These are phyloP conservation scores for Pinguiococcus pyrenoidosus DNA, from an alignment of 108 stramenopile species.

Conservation along the genomic window DNA sequence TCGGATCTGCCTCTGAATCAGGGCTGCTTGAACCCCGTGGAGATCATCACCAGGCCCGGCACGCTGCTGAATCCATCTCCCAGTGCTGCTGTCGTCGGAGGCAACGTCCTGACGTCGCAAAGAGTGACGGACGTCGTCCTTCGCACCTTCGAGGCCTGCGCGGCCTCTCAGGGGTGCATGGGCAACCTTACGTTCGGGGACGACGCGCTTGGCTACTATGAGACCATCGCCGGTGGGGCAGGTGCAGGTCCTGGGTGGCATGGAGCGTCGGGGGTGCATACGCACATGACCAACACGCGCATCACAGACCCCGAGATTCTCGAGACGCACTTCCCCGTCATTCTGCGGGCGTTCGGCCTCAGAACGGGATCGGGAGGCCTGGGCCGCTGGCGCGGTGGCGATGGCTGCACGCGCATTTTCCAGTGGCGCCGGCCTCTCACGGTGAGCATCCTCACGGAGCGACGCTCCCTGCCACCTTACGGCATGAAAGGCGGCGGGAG, in stretches of 20 bases:
- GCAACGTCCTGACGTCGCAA: conserved; percentile 95
- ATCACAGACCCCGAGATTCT: conserved; percentile 97
- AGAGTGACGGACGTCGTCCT: conserved; percentile 94
- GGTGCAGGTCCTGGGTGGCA: conserved; percentile 94
- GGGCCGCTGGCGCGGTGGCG: conserved; percentile 74
- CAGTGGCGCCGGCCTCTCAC: conserved; percentile 78
- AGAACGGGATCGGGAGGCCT: conserved; percentile 77
- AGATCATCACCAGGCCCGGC: conserved; percentile 49
- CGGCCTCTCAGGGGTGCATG: conserved; percentile 99
- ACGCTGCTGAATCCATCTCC: conserved; percentile 75
- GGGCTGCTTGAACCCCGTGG: conserved; percentile 83
- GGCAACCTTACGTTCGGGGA: conserved; percentile 98
- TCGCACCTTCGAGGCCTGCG: conserved; percentile 83
- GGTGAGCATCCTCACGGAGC: conserved; percentile 86
- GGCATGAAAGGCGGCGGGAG: conserved; percentile 80
- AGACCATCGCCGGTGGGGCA: conserved; percentile 97
- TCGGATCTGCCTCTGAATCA: conserved; percentile 93
- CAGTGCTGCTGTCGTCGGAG: conserved; percentile 90
- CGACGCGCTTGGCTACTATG: conserved; percentile 88
- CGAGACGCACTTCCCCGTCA: conserved; percentile 76
- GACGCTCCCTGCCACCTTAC: conserved; percentile 76
- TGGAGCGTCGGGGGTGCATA: conserved; percentile 88
- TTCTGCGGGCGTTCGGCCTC: conserved; percentile 72
- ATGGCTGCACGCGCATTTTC: conserved; percentile 83
- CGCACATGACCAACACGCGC: conserved; percentile 98